Evolutionary conservation across 768 basidiomycete species (phyloP).

Genomic region (Fistulinella prunicolor): DNA sequence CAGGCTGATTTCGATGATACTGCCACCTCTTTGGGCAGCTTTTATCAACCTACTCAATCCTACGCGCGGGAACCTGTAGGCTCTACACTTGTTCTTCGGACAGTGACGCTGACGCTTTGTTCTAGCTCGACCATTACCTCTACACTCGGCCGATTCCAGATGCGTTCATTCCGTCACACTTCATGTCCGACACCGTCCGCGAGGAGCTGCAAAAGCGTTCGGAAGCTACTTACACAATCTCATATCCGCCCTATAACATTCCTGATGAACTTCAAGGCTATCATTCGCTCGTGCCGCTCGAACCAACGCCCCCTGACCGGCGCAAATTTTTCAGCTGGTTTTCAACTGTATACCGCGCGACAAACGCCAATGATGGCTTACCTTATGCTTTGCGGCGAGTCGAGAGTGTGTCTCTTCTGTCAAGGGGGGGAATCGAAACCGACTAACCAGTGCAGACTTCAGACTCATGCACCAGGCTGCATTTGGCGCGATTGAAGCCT

Average conservation of each 20-base stretch:
- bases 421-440: background rate
- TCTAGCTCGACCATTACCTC: conserved; percentile 87
- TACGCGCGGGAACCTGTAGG: conserved; percentile 71
- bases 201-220: conserved; percentile 54
- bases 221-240: conserved; percentile 38
- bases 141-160: conserved; percentile 73
- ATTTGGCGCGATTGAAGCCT: conserved; percentile 78
- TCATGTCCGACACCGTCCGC: conserved; percentile 78
- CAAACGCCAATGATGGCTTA: conserved; percentile 69
- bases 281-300: conserved; percentile 81
- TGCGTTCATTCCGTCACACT: conserved; percentile 61
- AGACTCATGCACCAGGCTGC: conserved; percentile 79
- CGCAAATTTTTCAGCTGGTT: conserved; percentile 80
- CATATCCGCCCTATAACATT: conserved; percentile 49
- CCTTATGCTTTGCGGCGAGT: conserved; percentile 79
- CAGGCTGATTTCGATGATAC: conserved; percentile 34
- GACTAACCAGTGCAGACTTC: conserved; percentile 54
- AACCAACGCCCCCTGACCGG: conserved; percentile 53
- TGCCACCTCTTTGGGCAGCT: conserved; percentile 27
- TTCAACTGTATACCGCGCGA: conserved; percentile 81
- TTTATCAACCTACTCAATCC: conserved; percentile 40
- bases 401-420: conserved; percentile 57
- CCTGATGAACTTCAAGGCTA: conserved; percentile 91
- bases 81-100: conserved; percentile 3
- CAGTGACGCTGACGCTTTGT: background rate